These are phyloP conservation scores for bread wheat (Triticum aestivum) DNA, from an alignment of 176 grass and related monocot genomes.

Conservation along the genomic window DNA sequence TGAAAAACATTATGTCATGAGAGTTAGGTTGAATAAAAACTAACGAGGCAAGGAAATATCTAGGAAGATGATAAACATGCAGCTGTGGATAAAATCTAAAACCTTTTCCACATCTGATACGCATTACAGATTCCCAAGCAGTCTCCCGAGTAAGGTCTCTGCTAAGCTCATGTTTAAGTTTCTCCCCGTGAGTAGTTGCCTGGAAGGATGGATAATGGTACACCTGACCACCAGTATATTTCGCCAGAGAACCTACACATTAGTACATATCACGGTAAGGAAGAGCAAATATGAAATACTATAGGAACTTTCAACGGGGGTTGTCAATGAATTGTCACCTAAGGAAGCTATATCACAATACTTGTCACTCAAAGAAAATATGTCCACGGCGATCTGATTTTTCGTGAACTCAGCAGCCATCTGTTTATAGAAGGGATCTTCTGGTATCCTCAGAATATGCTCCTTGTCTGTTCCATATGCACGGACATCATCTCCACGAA, in stretches of 20 bases:
- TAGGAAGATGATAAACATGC: constrained; percentile 14
- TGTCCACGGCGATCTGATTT: constrained; percentile 81
- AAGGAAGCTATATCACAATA: constrained; percentile 93
- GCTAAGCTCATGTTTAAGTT: constrained; percentile 76
- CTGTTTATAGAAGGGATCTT: constrained; percentile 97
- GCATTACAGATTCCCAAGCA: constrained; percentile 99
- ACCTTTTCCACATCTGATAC: constrained; percentile 99
- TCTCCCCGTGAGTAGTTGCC: constrained; percentile 65
- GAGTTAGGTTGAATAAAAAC: constrained; percentile 32
- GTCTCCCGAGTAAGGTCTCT: constrained; percentile 89
- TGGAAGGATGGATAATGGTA: constrained; percentile 87
- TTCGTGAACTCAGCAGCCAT: constrained; percentile 99
- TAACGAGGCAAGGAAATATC: not conserved
- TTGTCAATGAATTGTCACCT: constrained; percentile 46
- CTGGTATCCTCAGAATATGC: constrained; percentile 69
- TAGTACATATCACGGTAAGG: constrained; percentile 8
- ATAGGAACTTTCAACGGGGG: not conserved
- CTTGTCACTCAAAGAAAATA: constrained; percentile 89
- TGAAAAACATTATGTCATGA: constrained; percentile 39
- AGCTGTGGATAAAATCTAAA: constrained; percentile 4
- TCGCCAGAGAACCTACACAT: constrained; percentile 69
- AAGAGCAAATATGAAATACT: constrained; percentile 13
- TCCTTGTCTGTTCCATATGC: constrained; percentile 96
- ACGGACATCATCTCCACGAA: constrained; percentile 87
- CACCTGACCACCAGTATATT: constrained; percentile 98